A percentile compares a stretch with the other conserved stretches of the same genome.
These are phyloP conservation scores for Sphagnurus paluster DNA, from an alignment of 1,284 basidiomycete species.

Conservation along the genomic window DNA sequence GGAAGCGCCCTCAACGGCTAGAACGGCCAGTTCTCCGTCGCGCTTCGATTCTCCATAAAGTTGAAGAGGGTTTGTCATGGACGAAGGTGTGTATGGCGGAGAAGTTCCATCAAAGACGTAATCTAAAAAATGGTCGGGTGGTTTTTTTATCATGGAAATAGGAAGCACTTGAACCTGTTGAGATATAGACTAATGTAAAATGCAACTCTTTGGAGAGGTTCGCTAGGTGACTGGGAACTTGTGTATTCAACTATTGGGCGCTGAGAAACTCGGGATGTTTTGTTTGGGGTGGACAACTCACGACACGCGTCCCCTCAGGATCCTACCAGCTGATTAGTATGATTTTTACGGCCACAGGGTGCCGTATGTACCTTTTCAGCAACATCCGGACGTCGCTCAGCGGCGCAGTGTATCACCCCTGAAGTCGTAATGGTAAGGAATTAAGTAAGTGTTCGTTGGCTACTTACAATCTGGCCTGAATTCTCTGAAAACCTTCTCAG, in stretches of 20 bases:
- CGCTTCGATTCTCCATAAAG: slow-evolving; percentile 77
- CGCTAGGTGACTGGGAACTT: slow-evolving; percentile 64
- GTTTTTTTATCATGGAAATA: neutral
- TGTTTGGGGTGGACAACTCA: slow-evolving; percentile 27
- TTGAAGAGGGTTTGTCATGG: slow-evolving; percentile 73
- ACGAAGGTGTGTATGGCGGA: slow-evolving; percentile 71
- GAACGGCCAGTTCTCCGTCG: slow-evolving; percentile 70
- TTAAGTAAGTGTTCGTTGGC: too few relatives aligned
- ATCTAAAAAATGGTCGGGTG: slow-evolving; percentile 41
- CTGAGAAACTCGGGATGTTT: neutral
- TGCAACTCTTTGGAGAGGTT: slow-evolving; percentile 52
- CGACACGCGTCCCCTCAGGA: slow-evolving; percentile 64
- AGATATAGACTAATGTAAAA: slow-evolving; percentile 74
- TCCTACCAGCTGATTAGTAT: slow-evolving; percentile 39
- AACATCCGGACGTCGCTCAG: slow-evolving; percentile 81
- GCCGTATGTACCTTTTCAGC: slow-evolving; percentile 72
- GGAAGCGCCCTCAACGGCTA: slow-evolving; percentile 54
- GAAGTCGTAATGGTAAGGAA: slow-evolving; percentile 4
- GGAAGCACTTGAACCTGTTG: slow-evolving; percentile 52
- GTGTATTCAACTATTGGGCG: slow-evolving; percentile 60
- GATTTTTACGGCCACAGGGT: too few relatives aligned
- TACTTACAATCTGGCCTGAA: slow-evolving; percentile 67
- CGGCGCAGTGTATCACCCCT: slow-evolving; percentile 87
- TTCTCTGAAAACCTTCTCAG: slow-evolving; percentile 48
- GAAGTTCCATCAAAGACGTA: slow-evolving; percentile 87